Base-by-base conservation (phyloP, 805 yeast species). In the Pichia rugopelliculosa region DNA sequence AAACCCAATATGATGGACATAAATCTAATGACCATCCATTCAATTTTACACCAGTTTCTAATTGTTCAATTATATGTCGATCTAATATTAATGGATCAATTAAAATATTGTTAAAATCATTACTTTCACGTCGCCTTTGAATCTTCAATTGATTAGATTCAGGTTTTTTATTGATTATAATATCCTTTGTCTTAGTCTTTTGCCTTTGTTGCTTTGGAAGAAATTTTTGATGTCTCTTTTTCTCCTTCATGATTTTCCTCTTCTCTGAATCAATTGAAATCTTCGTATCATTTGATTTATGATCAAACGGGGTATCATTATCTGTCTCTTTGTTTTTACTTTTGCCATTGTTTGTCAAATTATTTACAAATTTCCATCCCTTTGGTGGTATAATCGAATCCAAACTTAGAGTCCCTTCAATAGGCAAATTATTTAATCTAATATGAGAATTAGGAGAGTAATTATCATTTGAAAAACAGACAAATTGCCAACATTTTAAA, bases 21-120 rank as follows among this genome's bases (percentile, higher is more conserved):
- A 81, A 69, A 62, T 87, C 95, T 41, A 86, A 58, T 10, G 64
- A 66, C 96, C 96, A 87, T 12, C 74, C 72, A 4, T 61, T 59
- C 15, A 56, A 43, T 4, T 48, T 41, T 26, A 57, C 52, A 7
- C 55, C 55, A 11, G 47, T 48, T 21, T 44, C 48, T 10, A 48
- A n/a, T 20, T 48, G 48, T 13, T 57, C 36, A 25, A 38, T 47
- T 46, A 50, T 15, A 25, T 47, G 20, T 44, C 36, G 44, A 22
- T 48, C 36, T 20, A 48, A 21, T 8, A 22, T 22, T 20, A 48
- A 25, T 1, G 50, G 44, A 48, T 48, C 50, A 24, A 48, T 12
- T 10, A 48, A 37, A 34, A 48, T 26, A 30, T 48, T 39, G 27
- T 41, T 39, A 25, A 48, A 48, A 44, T 48, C 50, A 23, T 48